Conservation (phyloP, 495 filamentous ascomycete species). For the Lophiotrema nucula region DNA sequence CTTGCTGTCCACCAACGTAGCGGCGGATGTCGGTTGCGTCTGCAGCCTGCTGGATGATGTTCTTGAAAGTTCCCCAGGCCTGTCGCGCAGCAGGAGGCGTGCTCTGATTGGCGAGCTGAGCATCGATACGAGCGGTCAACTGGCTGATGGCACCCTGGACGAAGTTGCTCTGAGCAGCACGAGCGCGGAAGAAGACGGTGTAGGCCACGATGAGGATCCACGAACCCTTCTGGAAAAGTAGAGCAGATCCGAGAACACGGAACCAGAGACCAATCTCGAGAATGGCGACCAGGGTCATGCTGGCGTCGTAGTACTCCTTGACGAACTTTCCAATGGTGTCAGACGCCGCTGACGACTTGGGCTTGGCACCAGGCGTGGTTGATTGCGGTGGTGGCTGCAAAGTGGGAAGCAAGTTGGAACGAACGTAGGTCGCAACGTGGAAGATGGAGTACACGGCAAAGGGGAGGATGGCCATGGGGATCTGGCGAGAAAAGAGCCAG, state of each 20-base stretch:
- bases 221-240: constrained; percentile 84
- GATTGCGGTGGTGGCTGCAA: constrained; percentile 45
- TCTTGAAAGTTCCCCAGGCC: constrained; percentile 82
- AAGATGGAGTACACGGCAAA: constrained; percentile 97
- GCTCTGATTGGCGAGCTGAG: constrained; percentile 77
- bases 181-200: constrained; percentile 85
- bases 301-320: constrained; percentile 91
- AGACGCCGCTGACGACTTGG: constrained; percentile 58
- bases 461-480: constrained; percentile 84
- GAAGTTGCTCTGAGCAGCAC: constrained; percentile 87
- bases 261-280: constrained; percentile 67
- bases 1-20: constrained; percentile 58
- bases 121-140: constrained; percentile 72
- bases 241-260: constrained; percentile 71
- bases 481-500: constrained; percentile 90
- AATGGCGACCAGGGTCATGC: constrained; percentile 48
- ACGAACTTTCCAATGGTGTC: constrained; percentile 88
- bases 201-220: constrained; percentile 86
- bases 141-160: constrained; percentile 77
- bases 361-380: constrained; percentile 60
- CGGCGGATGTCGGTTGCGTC: constrained; percentile 74
- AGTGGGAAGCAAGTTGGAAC: constrained; percentile 67
- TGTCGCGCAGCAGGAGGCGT: constrained; percentile 81
- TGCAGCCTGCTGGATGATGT: constrained; percentile 65
- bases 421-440: constrained; percentile 87